Evolutionary conservation across 805 yeast species (phyloP), one percentile per base, ranked within the genome.

Genomic region (Lipomyces chichibuensis): DNA sequence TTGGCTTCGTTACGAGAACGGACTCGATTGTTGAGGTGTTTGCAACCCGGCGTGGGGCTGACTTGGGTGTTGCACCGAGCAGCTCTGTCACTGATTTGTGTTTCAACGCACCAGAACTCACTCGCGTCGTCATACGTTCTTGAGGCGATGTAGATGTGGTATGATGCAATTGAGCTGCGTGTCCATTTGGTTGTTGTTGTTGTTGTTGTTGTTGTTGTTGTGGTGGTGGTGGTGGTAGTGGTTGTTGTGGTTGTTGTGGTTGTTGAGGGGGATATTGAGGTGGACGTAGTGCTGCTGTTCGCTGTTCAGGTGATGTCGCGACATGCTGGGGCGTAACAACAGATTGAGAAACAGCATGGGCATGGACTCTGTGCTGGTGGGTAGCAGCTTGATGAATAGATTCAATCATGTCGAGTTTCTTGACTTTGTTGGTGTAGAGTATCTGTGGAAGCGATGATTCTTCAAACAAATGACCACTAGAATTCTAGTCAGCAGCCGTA

Each of bases 401-500:
- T 29, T 62, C 65, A 2, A 37, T 5, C 8, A n/a, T 13, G 11
- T 57, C 64, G n/a, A 33, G 27, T 46, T 58, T 65, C 37, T 63
- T 62, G 14, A 55, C 46, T 33, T 67, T 65, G 27, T 33, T 56
- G 8, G 67, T 56, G 29, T 57, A 57, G 14, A 52, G 62, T 11
- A 70, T 35, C 20, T 33, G 46, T 14, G 81, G 74, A 74, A 82
- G 65, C 70, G 79, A 25, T 75, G 77, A 49, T 46, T 75, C 78
- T 52, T 69, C 70, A 70, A 76, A 75, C 55, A 69, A 35, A 57
- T 72, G 75, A 17, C 77, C 76, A 59, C 76, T 75, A 60, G 14
- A 57, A 4, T 23, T 37, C 27, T 14, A 17, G 63, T 65, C 57
- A 65, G 67, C 52, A 54, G 7, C 20, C 29, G 27, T n/a, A 55